Percentiles rank a stretch among this genome's conserved stretches.
Conservation (phyloP, 2,329 filamentous ascomycete species). For the Calonectria fujianensis region DNA sequence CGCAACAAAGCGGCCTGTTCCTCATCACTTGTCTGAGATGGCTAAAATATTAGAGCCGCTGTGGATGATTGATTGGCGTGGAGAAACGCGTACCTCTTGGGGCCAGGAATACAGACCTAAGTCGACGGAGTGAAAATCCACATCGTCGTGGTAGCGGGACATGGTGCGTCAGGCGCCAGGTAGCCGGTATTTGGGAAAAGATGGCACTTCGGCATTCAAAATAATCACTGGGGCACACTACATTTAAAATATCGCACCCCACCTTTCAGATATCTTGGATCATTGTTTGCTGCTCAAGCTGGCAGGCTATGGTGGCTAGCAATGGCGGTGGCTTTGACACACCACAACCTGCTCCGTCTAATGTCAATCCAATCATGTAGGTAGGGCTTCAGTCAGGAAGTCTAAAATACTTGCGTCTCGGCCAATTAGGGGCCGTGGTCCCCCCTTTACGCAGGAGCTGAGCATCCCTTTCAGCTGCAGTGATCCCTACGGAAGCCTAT, state of each 20-base stretch:
- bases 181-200: not conserved
- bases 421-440: not conserved
- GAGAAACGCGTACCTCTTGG: not conserved
- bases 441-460: not conserved
- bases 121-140: not conserved
- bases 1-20: not conserved
- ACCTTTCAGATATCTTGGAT: not conserved
- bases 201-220: no score
- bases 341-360: not conserved
- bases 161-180: not conserved
- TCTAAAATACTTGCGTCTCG: no score
- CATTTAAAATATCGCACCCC: not conserved
- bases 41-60: not conserved
- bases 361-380: not conserved
- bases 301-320: not conserved
- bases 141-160: not conserved
- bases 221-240: no score
- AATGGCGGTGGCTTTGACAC: not conserved
- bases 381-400: not conserved
- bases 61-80: not conserved
- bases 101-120: not conserved
- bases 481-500: not conserved
- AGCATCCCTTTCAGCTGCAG: not conserved
- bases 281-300: not conserved
- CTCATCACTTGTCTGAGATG: not conserved